phyloP scores from a whole-genome alignment of 129 eudicot genomes.

The Centaurea solstitialis region DNA sequence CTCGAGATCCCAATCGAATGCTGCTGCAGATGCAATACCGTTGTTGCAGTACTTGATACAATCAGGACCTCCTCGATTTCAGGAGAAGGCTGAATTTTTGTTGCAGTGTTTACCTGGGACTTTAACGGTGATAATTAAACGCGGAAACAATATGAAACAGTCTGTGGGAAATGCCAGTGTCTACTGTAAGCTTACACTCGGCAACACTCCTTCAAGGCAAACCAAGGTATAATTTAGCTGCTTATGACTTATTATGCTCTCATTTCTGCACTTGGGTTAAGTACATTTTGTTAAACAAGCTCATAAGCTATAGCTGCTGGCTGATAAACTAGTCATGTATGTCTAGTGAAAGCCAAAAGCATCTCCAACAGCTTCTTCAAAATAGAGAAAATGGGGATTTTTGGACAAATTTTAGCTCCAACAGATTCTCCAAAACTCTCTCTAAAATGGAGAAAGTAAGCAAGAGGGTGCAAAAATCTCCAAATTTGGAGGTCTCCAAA shows the following conservation, averaged over 20 bases:
- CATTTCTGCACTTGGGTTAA: neutral
- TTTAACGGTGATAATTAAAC: constrained; percentile 81
- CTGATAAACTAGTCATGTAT: neutral
- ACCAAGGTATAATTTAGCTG: constrained; percentile 62
- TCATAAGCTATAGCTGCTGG: too few species aligned
- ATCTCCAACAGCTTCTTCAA: too few species aligned
- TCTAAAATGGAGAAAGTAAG: too few species aligned
- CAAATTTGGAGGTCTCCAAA: too few species aligned
- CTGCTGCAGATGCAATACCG: constrained; percentile 99
- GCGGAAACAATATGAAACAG: constrained; percentile 96
- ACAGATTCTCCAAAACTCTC: too few species aligned
- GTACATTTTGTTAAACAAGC: neutral
- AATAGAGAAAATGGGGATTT: too few species aligned
- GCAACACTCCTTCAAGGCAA: constrained; percentile 84
- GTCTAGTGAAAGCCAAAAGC: too few species aligned
- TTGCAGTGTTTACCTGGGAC: constrained; percentile 99
- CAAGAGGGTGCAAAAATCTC: too few species aligned
- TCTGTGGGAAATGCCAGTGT: constrained; percentile 97
- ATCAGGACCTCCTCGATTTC: constrained; percentile 97
- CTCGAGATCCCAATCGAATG: constrained; percentile 93
- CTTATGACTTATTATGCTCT: neutral
- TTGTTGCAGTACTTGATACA: constrained; percentile 91
- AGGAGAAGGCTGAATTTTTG: constrained; percentile 91
- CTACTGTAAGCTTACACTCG: constrained; percentile 95
- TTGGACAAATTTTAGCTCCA: too few species aligned